Base-by-base conservation (phyloP, 139 green algal species). In the Picochlorum sp. region DNA sequence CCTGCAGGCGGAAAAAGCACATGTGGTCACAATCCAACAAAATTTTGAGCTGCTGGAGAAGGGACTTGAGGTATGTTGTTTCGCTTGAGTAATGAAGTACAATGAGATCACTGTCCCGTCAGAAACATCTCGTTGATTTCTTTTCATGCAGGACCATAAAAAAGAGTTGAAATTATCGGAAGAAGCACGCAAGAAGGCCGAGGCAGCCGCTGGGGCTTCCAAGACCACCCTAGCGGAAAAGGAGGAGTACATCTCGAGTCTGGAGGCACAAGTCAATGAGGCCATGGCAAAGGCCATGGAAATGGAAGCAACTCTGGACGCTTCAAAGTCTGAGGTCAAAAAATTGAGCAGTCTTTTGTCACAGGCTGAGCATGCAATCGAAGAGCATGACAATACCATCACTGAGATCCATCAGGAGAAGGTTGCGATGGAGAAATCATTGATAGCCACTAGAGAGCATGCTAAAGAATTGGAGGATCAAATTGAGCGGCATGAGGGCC, bases 161-260 rank as follows among this genome's bases (percentile, higher is more conserved):
- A 73, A 69, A 14, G 58, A 68, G 20, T 61, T 64, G 41, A 64
- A 81, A 52, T 49, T 37, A 3, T 60, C 30, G n/a, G 64, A 76
- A 57, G 77, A 64, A 18, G 50, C 79, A 57, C 74, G 73, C 64
- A 70, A 62, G 54, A 71, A 74, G 62, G 75, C 72, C 0, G 72
- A 70, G 14, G 54, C 80, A 41, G 65, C 82, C 55, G 59, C 24
- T 18, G 51, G 30, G 54, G n/a, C 72, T 67, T 62, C 58, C 62
- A 51, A 69, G 34, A 47, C 56, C 20, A 71, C 78, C 26, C 45
- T 73, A 50, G 62, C 79, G 68, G 72, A 68, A 4, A 59, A 74
- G 44, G 34, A 56, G 1, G 58, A 47, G 6, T 38, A 56, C 28
- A 59, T 75, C 9, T 15, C 50, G 3, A 32, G 23, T 15, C 50